Conservation (phyloP, 2,329 filamentous ascomycete genomes). For the Cryphonectria naterciae region DNA sequence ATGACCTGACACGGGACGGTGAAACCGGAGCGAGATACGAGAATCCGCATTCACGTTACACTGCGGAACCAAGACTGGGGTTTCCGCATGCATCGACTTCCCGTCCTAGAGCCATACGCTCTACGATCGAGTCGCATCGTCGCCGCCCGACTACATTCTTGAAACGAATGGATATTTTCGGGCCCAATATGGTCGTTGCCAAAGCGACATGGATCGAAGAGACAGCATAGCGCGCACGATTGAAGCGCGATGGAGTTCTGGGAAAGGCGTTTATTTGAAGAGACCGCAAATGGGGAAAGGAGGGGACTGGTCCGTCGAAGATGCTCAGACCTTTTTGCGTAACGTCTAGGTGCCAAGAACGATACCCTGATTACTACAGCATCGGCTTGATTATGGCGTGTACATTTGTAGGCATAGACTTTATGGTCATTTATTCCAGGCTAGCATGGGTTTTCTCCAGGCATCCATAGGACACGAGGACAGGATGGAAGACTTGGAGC, state of each 20-base stretch:
- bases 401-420: conserved; percentile 9
- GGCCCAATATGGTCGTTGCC: neutral
- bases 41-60: conserved; percentile 9
- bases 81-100: neutral
- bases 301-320: neutral
- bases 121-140: conserved; percentile 18
- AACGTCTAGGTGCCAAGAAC: conserved; percentile 8
- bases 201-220: neutral
- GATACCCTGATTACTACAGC: conserved; percentile 17
- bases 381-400: conserved; percentile 7
- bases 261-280: neutral
- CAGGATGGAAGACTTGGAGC: neutral
- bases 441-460: neutral
- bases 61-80: neutral
- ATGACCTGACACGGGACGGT: conserved; percentile 8
- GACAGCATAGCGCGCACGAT: conserved; percentile 12
- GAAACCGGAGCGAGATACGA: conserved; percentile 6
- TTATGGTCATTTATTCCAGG: conserved; percentile 1
- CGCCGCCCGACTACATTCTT: neutral
- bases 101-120: conserved; percentile 24
- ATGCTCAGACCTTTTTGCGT: conserved; percentile 7
- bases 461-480: neutral
- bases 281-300: neutral
- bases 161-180: neutral
- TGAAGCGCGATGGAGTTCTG: conserved; percentile 8